Percentiles rank a stretch among this genome's conserved stretches.
Conservation (phyloP, 768 basidiomycete species). For the Rhizopogon vulgaris region DNA sequence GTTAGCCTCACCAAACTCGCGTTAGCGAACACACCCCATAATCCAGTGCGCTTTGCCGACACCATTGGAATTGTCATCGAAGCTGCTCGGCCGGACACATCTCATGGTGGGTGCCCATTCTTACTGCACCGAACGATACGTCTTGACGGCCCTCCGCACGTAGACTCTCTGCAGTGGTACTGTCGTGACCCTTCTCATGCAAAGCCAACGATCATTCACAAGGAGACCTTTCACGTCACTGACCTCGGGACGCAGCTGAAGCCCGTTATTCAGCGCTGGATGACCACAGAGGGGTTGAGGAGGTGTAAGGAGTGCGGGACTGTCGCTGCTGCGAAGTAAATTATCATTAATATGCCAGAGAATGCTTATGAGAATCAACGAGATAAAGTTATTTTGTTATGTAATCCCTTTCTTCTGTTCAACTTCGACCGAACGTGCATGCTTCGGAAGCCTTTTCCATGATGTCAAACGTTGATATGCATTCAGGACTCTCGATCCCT, state of each 20-base stretch:
- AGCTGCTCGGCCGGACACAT: constrained; percentile 66
- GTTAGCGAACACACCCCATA: constrained; percentile 91
- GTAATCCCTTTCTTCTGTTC: not conserved
- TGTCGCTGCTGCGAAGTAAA: constrained; percentile 51
- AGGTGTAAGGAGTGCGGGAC: constrained; percentile 68
- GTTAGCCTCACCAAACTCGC: not conserved
- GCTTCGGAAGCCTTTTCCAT: not conserved
- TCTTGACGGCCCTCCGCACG: not conserved
- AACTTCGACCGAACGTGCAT: not conserved
- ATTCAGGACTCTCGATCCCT: constrained; percentile 5
- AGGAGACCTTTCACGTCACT: constrained; percentile 81
- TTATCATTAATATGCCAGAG: not conserved
- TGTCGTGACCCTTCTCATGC: constrained; percentile 60
- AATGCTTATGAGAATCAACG: no score
- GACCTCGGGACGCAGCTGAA: constrained; percentile 94
- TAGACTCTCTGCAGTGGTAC: constrained; percentile 92
- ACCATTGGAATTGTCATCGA: constrained; percentile 93
- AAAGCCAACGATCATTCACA: constrained; percentile 69
- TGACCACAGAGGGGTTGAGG: constrained; percentile 54
- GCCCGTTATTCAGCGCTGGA: constrained; percentile 85
- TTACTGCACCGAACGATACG: not conserved
- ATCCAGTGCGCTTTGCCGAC: constrained; percentile 84
- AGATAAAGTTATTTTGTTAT: no score
- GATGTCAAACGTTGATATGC: not conserved
- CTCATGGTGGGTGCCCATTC: constrained; percentile 51